Conservation (phyloP, 1,284 basidiomycete genomes). For the Sphaerobolus stellatus region DNA sequence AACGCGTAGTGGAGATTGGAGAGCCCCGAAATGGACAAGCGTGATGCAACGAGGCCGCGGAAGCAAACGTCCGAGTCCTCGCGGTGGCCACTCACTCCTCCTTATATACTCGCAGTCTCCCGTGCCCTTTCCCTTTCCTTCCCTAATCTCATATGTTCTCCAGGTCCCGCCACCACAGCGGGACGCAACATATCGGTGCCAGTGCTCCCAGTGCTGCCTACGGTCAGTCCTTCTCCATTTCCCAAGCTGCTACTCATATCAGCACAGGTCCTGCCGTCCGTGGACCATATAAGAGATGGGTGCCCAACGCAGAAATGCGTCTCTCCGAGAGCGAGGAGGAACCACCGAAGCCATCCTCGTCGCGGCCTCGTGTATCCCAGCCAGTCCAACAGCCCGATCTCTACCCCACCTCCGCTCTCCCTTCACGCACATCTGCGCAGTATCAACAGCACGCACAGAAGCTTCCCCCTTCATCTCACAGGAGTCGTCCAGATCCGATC, state of each 20-base stretch:
- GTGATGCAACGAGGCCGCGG: background rate
- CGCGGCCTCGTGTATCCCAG: background rate
- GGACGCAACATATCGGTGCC: background rate
- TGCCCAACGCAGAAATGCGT: constrained; percentile 5
- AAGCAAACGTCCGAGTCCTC: constrained; percentile 7
- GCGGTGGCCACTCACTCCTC: constrained; percentile 8
- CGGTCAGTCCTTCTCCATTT: background rate
- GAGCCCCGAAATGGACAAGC: too few relatives aligned
- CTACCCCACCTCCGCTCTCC: background rate
- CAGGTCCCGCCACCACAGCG: constrained; percentile 6
- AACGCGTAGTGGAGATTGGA: too few relatives aligned
- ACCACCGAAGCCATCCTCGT: background rate
- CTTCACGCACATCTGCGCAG: background rate
- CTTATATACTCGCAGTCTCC: background rate
- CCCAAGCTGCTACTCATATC: background rate
- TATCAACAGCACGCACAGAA: background rate
- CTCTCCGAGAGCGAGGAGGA: constrained; percentile 11
- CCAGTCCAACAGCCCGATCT: constrained; percentile 1
- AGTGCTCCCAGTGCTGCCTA: constrained; percentile 4
- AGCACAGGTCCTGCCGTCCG: constrained; percentile 7
- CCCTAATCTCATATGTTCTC: background rate
- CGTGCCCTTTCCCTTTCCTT: background rate
- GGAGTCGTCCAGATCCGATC: constrained; percentile 1
- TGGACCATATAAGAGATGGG: constrained; percentile 12
- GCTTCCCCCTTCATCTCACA: background rate